phyloP scores from a whole-genome alignment of 768 basidiomycete genomes.

The Leccinum pellstonianum region DNA sequence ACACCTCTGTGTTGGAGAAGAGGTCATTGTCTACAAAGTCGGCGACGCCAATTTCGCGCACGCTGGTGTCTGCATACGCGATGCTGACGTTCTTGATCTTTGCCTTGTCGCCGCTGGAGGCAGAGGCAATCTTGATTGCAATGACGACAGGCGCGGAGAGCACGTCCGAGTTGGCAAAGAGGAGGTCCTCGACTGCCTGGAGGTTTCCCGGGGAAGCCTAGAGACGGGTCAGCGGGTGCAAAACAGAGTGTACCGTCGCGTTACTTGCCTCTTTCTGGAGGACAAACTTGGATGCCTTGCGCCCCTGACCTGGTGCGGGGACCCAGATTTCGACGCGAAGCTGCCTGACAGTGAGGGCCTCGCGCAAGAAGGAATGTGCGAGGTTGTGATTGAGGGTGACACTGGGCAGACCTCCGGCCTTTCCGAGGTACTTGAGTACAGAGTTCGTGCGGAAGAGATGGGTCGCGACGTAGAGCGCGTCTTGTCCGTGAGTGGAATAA shows the following conservation, averaged over 20 bases:
- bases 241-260: not conserved
- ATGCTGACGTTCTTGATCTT: constrained; percentile 77
- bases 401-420: constrained; percentile 62
- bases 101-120: constrained; percentile 49
- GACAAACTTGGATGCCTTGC: constrained; percentile 72
- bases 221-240: constrained; percentile 14
- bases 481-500: constrained; percentile 86
- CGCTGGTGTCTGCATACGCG: constrained; percentile 89
- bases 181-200: constrained; percentile 72
- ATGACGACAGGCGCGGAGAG: constrained; percentile 84
- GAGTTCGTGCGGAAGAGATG: constrained; percentile 85
- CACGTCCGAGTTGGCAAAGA: constrained; percentile 82
- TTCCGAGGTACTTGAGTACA: constrained; percentile 85
- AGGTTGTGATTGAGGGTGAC: constrained; percentile 75
- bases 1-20: constrained; percentile 92
- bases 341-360: constrained; percentile 87
- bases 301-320: constrained; percentile 69
- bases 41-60: constrained; percentile 44
- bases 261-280: constrained; percentile 73
- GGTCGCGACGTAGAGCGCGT: constrained; percentile 84
- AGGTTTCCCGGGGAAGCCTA: constrained; percentile 78
- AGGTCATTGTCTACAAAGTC: constrained; percentile 95
- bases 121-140: constrained; percentile 74
- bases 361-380: constrained; percentile 80
- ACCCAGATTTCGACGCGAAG: constrained; percentile 90